Percentiles rank a stretch among this genome's conserved stretches.
Evolutionary conservation across 2,329 filamentous ascomycete genomes (phyloP).

Genomic region (Paramyrothecium roridum): DNA sequence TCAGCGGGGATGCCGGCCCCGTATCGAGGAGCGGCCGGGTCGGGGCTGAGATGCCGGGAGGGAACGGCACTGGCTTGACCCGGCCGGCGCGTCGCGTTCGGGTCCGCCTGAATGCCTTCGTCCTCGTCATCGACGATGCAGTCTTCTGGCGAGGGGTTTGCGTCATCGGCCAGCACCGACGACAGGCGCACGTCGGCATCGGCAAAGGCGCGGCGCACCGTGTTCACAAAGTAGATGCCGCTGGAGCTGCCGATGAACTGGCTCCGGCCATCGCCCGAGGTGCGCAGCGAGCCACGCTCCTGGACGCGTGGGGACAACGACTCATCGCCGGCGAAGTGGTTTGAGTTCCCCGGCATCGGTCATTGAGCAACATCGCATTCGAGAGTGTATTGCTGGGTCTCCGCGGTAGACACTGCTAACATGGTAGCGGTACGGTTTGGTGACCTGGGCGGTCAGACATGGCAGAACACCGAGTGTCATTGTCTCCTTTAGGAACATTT

Average conservation of each 20-base stretch:
- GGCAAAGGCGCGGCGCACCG: conserved; percentile 48
- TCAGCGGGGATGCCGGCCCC: conserved; percentile 2
- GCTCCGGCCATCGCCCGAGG: conserved; percentile 26
- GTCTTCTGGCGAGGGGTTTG: conserved; percentile 6
- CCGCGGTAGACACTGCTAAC: too few species aligned
- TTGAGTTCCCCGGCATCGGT: not conserved
- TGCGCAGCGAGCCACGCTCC: conserved; percentile 4
- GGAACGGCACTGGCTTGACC: not conserved
- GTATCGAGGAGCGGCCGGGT: not conserved
- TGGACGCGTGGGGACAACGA: not conserved
- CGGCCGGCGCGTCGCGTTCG: too few species aligned
- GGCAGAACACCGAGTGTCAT: too few species aligned
- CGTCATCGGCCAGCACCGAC: not conserved
- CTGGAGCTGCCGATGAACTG: conserved; percentile 50
- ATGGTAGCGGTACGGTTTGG: too few species aligned
- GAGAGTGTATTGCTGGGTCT: too few species aligned
- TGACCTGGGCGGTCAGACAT: too few species aligned
- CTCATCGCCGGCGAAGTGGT: not conserved
- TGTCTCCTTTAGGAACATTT: too few species aligned
- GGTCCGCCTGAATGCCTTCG: not conserved
- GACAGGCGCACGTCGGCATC: conserved; percentile 15
- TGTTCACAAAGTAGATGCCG: conserved; percentile 52
- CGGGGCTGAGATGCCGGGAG: not conserved
- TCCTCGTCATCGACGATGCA: conserved; percentile 5
- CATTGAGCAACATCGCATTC: too few species aligned